Conservation (phyloP, 2,329 filamentous ascomycete species). For the Diaporthe ilicicola region DNA sequence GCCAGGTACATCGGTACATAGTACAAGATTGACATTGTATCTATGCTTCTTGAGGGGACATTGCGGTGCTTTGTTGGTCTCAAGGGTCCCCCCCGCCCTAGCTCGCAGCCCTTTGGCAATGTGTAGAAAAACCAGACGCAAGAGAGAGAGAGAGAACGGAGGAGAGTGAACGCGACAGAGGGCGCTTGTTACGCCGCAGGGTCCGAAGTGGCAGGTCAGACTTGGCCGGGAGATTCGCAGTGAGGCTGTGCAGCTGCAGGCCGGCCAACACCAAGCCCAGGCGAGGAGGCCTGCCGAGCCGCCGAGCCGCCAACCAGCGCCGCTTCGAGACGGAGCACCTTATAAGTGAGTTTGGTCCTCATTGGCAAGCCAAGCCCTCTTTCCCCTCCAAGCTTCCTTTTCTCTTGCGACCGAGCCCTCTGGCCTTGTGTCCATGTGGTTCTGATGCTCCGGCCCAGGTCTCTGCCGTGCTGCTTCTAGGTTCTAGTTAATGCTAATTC, state of each 20-base stretch:
- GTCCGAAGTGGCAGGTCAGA: constrained; percentile 11
- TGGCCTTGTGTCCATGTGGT: constrained; percentile 8
- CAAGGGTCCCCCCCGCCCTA: constrained; percentile 1
- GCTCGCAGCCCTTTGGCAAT: neutral
- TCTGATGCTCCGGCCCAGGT: neutral
- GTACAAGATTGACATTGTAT: neutral
- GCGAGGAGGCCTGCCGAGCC: constrained; percentile 15
- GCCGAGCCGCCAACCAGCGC: constrained; percentile 24
- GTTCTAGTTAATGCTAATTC: neutral
- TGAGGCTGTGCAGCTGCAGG: constrained; percentile 29
- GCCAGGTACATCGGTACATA: neutral
- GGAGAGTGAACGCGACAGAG: too few relatives aligned
- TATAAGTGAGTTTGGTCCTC: constrained; percentile 6
- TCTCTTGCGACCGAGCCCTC: constrained; percentile 3
- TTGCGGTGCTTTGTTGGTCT: neutral
- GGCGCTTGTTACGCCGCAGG: constrained; percentile 9
- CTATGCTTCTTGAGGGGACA: constrained; percentile 1
- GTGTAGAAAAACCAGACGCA: neutral
- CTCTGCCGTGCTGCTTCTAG: too few relatives aligned
- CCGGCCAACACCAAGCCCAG: constrained; percentile 3
- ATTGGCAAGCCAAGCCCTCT: neutral
- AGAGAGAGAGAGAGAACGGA: neutral
- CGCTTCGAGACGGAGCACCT: constrained; percentile 12
- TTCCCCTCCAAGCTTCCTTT: constrained; percentile 9
- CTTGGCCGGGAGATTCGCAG: constrained; percentile 9